Base-by-base conservation (phyloP, 179 eudicot species). In the Spergularia azorica region DNA sequence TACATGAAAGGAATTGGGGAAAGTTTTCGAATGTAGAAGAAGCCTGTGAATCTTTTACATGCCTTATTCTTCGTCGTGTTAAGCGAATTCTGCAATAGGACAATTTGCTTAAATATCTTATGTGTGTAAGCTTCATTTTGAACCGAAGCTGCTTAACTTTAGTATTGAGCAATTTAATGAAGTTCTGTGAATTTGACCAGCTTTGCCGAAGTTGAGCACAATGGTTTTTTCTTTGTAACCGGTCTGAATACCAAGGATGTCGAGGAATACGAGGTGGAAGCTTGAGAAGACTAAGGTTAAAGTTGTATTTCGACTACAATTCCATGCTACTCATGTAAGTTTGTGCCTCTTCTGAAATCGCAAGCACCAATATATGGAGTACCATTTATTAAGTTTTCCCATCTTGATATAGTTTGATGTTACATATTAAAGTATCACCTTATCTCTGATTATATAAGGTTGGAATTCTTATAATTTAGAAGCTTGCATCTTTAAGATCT, bases 241-340 rank as follows among this genome's bases (percentile, higher is more conserved):
- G 63, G 79, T 54, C 59, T 72, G 78, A 82, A 72, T 56, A 51
- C 38, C 57, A 69, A 78, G 76, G 70, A 85, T 94, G 99, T 94
- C 97, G 56, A 91, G 96, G 88, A 81, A 76, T 78, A 64, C 90
- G 36, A 88, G 89, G 90, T 88, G 91, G 97, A 90, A 91, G 86
- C 84, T 87, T 83, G 99, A 95, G 84, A 95, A 90, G 88, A 76
- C 92, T 48, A 95, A 87, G 90, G 91, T 95, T 38, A 91, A 94
- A 91, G 98, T 94, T 38, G 98, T 93, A 71, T 95, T 95, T 75
- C 92, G 99, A 77, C 86, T 95, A 63, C 99, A 95, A 79, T 95
- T 94, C 87, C 94, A 95, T 84, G 95, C 98, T 77, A 90, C 97
- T 66, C 95, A 95, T 85, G 99, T 95, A 88, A 80, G 95, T 87